Percentiles rank a stretch among this genome's conserved stretches.
Conservation (phyloP, 345 rosid species). For the Sonneratia caseolaris region DNA sequence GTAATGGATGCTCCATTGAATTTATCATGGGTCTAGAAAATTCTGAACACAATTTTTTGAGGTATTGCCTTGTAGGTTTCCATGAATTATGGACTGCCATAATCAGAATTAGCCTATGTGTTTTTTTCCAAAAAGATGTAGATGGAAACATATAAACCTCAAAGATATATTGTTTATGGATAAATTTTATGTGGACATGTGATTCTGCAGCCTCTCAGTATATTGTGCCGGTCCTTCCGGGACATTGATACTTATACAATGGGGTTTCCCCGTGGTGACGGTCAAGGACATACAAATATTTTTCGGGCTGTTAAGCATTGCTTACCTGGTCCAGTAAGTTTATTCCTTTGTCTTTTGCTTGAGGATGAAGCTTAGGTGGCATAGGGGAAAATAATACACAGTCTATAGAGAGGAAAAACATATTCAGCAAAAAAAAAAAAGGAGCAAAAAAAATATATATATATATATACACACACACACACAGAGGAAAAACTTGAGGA, state of each 20-base stretch:
- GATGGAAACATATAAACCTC: background rate
- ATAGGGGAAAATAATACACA: background rate
- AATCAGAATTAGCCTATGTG: background rate
- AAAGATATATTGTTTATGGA: background rate
- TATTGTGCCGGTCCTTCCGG: constrained; percentile 67
- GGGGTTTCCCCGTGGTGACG: constrained; percentile 85
- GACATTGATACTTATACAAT: constrained; percentile 74
- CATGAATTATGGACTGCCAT: background rate
- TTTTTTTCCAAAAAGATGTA: background rate
- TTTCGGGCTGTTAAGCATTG: constrained; percentile 90
- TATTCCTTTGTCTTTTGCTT: constrained; percentile 9
- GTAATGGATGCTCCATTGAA: constrained; percentile 17
- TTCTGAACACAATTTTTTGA: background rate
- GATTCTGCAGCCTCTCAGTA: constrained; percentile 78
- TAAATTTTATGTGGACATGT: background rate
- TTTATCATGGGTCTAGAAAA: background rate
- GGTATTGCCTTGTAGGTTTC: background rate
- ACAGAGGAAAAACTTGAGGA: background rate
- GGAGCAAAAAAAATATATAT: too few relatives aligned
- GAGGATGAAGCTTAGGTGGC: background rate
- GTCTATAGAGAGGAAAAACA: background rate
- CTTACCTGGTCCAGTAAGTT: constrained; percentile 93
- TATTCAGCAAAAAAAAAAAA: too few relatives aligned
- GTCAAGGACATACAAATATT: constrained; percentile 71
- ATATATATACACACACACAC: too few relatives aligned